These are phyloP conservation scores for Saposhnikovia divaricata DNA, from an alignment of 129 eudicot genomes.

Conservation along the genomic window DNA sequence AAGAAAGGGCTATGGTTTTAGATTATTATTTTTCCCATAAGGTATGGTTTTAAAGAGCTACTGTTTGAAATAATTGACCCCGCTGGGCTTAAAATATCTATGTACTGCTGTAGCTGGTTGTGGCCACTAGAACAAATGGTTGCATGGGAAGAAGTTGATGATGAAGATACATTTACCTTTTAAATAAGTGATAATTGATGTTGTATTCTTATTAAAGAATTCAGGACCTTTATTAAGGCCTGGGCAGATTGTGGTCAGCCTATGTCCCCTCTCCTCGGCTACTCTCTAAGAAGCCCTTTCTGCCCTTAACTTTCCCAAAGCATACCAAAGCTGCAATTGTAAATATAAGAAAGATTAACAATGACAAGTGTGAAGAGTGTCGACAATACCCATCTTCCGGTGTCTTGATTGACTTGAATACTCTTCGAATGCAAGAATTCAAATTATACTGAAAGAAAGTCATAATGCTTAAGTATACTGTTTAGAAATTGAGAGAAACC, in stretches of 20 bases:
- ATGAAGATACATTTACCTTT: conserved; percentile 35
- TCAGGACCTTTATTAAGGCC: conserved; percentile 65
- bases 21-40: neutral
- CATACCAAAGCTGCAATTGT: conserved; percentile 62
- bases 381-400: neutral
- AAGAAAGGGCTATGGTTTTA: neutral
- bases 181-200: conserved; percentile 66
- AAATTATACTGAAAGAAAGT: neutral
- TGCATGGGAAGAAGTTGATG: neutral
- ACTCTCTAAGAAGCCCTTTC: conserved; percentile 61
- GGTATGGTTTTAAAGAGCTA: neutral
- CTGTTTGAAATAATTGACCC: neutral
- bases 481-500: conserved; percentile 23
- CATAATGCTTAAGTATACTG: neutral
- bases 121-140: neutral
- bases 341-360: neutral
- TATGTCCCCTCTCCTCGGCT: conserved; percentile 47
- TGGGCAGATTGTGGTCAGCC: conserved; percentile 54
- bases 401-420: neutral
- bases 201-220: conserved; percentile 40
- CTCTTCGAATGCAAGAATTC: neutral
- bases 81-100: no score
- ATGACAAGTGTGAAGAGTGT: neutral
- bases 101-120: neutral
- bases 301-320: conserved; percentile 65